Conservation (phyloP, 495 filamentous ascomycete genomes). For the Podospora comata region DNA sequence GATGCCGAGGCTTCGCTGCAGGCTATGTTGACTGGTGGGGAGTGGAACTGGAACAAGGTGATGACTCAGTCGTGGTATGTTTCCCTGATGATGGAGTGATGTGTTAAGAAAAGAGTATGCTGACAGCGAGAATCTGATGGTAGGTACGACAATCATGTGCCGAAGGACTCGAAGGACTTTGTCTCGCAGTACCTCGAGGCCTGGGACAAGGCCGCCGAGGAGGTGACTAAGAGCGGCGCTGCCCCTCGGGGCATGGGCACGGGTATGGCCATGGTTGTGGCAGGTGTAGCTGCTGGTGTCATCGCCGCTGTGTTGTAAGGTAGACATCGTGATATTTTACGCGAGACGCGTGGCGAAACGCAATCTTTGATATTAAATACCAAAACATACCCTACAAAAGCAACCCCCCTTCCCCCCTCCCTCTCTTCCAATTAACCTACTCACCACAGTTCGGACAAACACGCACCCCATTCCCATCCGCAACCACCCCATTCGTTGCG, state of each 20-base stretch:
- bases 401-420: too few species aligned
- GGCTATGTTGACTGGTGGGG: neutral
- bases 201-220: too few species aligned
- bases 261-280: too few species aligned
- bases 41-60: neutral
- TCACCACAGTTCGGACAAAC: neutral
- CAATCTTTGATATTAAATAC: too few species aligned
- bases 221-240: too few species aligned
- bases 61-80: neutral
- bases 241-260: too few species aligned
- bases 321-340: too few species aligned
- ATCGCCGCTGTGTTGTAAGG: too few species aligned
- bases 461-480: neutral
- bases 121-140: neutral
- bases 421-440: neutral
- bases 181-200: neutral
- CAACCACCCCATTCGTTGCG: neutral
- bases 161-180: neutral
- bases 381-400: too few species aligned
- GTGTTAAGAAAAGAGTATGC: neutral
- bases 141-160: conserved; percentile 2
- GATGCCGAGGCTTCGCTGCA: neutral
- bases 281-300: too few species aligned
- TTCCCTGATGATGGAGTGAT: neutral
- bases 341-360: too few species aligned